A percentile compares a stretch with the other conserved stretches of the same genome.
phyloP scores from a whole-genome alignment of 1,284 basidiomycete genomes.

The Sanghuangporus sanghuang region DNA sequence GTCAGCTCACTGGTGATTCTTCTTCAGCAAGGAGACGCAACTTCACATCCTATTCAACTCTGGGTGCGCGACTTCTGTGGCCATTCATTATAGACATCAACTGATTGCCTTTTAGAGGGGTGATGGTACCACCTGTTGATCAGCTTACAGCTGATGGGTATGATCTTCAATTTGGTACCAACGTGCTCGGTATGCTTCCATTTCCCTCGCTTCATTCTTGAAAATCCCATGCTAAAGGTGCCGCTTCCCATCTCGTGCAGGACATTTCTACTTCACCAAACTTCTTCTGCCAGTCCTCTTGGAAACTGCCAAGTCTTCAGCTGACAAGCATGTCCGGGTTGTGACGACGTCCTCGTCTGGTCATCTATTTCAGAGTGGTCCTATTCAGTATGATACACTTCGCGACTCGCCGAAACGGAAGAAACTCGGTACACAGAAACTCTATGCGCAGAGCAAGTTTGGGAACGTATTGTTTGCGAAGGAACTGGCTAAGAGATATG shows the following conservation, averaged over 20 bases:
- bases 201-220: background rate
- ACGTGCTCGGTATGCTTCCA: slow-evolving; percentile 37
- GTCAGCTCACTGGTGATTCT: background rate
- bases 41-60: slow-evolving; percentile 23
- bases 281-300: slow-evolving; percentile 42
- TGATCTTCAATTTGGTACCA: slow-evolving; percentile 59
- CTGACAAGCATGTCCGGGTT: slow-evolving; percentile 35
- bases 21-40: slow-evolving; percentile 12
- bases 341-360: slow-evolving; percentile 37
- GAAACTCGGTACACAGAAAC: slow-evolving; percentile 19
- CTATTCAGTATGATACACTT: slow-evolving; percentile 33
- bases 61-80: slow-evolving; percentile 31
- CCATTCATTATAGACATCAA: background rate
- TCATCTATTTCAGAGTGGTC: slow-evolving; percentile 21
- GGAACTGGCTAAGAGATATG: slow-evolving; percentile 25
- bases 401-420: slow-evolving; percentile 32
- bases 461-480: slow-evolving; percentile 27
- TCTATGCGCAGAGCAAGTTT: slow-evolving; percentile 40
- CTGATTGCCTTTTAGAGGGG: slow-evolving; percentile 36
- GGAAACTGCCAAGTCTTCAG: slow-evolving; percentile 26
- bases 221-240: background rate
- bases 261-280: slow-evolving; percentile 45
- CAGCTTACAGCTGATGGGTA: slow-evolving; percentile 47
- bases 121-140: slow-evolving; percentile 46
- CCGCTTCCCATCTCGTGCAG: slow-evolving; percentile 13